Percentiles rank a stretch among this genome's conserved stretches.
Conservation (phyloP, 1,139 yeast genomes). For the Taiozyma sp. region DNA sequence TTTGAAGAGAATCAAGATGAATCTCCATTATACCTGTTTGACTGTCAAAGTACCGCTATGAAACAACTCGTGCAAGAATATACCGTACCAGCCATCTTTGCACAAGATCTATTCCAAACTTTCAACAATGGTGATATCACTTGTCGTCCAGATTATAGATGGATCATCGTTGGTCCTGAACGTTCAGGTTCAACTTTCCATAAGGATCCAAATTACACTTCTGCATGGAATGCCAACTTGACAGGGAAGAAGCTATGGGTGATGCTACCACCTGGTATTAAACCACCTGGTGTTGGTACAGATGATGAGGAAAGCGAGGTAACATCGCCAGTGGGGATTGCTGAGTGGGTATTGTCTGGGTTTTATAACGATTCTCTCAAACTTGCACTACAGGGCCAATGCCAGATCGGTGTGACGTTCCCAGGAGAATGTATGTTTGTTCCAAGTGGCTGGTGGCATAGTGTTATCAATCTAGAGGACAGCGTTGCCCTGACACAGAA, state of each 20-base stretch:
- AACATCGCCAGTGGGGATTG: slow-evolving; percentile 85
- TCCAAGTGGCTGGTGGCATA: slow-evolving; percentile 97
- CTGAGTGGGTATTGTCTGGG: slow-evolving; percentile 86
- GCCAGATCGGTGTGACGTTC: slow-evolving; percentile 66
- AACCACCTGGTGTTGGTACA: slow-evolving; percentile 85
- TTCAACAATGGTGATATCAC: slow-evolving; percentile 8
- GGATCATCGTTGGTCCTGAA: slow-evolving; percentile 83
- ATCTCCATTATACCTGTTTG: slow-evolving; percentile 80
- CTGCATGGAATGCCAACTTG: slow-evolving; percentile 85
- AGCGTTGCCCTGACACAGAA: slow-evolving; percentile 82
- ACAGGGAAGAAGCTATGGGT: slow-evolving; percentile 82
- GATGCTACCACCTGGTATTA: slow-evolving; percentile 72
- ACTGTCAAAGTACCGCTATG: slow-evolving; percentile 69
- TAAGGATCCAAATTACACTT: slow-evolving; percentile 86
- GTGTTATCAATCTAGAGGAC: slow-evolving; percentile 78
- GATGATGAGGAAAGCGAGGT: slow-evolving; percentile 81
- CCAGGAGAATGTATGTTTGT: slow-evolving; percentile 87
- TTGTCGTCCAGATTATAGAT: slow-evolving; percentile 83
- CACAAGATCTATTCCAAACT: slow-evolving; percentile 33
- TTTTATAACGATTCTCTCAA: slow-evolving; percentile 57
- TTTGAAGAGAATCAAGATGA: slow-evolving; percentile 65
- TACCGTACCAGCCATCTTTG: slow-evolving; percentile 47
- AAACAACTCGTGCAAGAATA: slow-evolving; percentile 50
- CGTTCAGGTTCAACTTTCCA: slow-evolving; percentile 88
- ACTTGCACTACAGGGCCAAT: slow-evolving; percentile 34